Evolutionary conservation across 2,329 filamentous ascomycete genomes (phyloP), one percentile per base, ranked within the genome.

Genomic region (Diaporthe citrichinensis): DNA sequence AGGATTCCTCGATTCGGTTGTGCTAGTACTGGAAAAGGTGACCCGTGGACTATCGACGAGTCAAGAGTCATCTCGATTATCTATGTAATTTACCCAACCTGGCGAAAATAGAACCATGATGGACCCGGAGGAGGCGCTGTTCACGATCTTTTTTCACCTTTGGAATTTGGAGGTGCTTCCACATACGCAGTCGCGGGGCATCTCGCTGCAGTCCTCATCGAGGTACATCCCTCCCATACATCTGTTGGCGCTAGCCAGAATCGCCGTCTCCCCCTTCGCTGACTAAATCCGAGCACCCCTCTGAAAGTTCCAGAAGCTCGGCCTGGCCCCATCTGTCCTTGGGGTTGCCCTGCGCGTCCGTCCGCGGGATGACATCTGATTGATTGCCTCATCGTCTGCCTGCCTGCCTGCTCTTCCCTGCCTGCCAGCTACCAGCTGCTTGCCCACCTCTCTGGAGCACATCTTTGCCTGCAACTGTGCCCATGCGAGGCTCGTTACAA

Each of bases 301-400:
- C 71, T 79, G 78, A 79, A 79, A 73, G 77, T 79, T 79, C 78
- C 78, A 79, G 78, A 79, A 78, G 71, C 58, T 39, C 46, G 31
- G 36, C 34, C 55, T 44, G 25, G 41, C 28, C 53, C 44, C 39
- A 39, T 67, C n/a, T 28, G 51, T 25, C 59, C 59, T 9, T 44
- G 72, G 72, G 61, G 59, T 25, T 39, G 44, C 23, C 57, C 41
- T 39, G 65, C 39, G 44, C 34, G 20, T 51, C 20, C 36, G 17
- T 23, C 46, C 44, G 46, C 46, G 39, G 61, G 41, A n/a, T 71
- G 46, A n/a, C 71, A 55, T 73, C 58, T 55, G 53, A 61, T 51
- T 41, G 53, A 61, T 51, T 59, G 55, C 58, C 39, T 61, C 31
- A 55, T 55, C 57, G 36, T 55, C 36, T 61, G 57, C 36, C 49